These are phyloP conservation scores for Solanum hybrid DNA, from an alignment of 305 asterid genomes.

Conservation along the genomic window DNA sequence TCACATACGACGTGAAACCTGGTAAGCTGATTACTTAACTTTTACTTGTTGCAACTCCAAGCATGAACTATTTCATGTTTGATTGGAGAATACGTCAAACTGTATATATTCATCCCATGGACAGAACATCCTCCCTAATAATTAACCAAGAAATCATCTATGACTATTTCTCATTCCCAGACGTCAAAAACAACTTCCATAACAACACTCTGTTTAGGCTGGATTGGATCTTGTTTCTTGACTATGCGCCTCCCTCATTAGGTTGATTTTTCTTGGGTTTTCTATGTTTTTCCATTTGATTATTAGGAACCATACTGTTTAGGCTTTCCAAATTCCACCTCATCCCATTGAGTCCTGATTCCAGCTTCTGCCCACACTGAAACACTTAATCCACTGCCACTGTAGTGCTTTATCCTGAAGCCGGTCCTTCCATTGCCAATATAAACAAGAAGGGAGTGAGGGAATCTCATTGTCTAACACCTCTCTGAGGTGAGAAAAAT, in stretches of 20 bases:
- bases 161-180: neutral
- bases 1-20: slow-evolving; percentile 80
- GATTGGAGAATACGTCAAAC: neutral
- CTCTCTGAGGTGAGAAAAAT: neutral
- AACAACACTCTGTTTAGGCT: too few relatives aligned
- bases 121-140: neutral
- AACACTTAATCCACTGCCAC: neutral
- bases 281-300: neutral
- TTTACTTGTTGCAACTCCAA: neutral
- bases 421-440: neutral
- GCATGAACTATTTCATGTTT: neutral
- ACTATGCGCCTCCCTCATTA: neutral
- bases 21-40: slow-evolving; percentile 39
- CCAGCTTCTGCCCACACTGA: neutral
- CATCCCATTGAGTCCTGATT: neutral
- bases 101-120: neutral
- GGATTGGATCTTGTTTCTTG: neutral
- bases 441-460: neutral
- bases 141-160: neutral
- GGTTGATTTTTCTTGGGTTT: neutral
- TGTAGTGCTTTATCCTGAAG: neutral
- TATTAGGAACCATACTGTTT: neutral
- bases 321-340: neutral
- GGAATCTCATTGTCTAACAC: neutral
- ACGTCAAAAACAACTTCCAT: neutral